These are phyloP conservation scores for Ophiostoma pallidulum DNA, from an alignment of 2,329 filamentous ascomycete genomes.

Conservation along the genomic window DNA sequence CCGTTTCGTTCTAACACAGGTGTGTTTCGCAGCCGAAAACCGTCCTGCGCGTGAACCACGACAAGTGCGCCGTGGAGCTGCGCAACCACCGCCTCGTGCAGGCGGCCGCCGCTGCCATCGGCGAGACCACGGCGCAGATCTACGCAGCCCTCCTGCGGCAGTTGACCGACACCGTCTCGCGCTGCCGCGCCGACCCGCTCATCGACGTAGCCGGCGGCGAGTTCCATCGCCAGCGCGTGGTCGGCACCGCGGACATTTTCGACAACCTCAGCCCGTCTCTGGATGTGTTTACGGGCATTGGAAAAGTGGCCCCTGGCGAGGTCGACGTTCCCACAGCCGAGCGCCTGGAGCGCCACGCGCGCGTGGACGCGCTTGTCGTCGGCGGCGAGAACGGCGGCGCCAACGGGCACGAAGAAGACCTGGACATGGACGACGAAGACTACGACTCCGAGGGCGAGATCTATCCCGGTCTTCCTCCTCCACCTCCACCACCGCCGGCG, in stretches of 20 bases:
- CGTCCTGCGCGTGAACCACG: constrained; percentile 71
- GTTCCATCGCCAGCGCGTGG: constrained; percentile 24
- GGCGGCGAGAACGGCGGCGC: constrained; percentile 24
- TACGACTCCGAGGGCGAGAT: constrained; percentile 22
- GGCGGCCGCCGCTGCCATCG: constrained; percentile 61
- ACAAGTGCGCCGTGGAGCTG: constrained; percentile 73
- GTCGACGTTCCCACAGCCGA: constrained; percentile 39
- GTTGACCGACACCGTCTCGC: constrained; percentile 57
- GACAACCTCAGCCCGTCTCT: constrained; percentile 43
- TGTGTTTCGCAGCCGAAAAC: constrained; percentile 52
- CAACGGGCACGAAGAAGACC: constrained; percentile 30
- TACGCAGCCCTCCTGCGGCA: constrained; percentile 65
- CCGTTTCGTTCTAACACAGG: no score
- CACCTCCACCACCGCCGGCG: background rate
- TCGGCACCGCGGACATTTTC: constrained; percentile 49
- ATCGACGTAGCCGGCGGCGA: constrained; percentile 35
- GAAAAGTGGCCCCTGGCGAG: constrained; percentile 40
- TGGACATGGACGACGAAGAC: constrained; percentile 19
- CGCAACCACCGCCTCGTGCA: constrained; percentile 68
- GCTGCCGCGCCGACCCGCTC: constrained; percentile 53
- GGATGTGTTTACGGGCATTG: constrained; percentile 48
- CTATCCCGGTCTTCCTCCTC: background rate
- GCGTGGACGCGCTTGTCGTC: constrained; percentile 17
- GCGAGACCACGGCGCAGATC: constrained; percentile 64
- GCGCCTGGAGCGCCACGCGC: constrained; percentile 30